Percentiles rank a stretch among this genome's conserved stretches.
phyloP scores from a whole-genome alignment of 352 stramenopile species.

The Phytophthora boehmeriae region DNA sequence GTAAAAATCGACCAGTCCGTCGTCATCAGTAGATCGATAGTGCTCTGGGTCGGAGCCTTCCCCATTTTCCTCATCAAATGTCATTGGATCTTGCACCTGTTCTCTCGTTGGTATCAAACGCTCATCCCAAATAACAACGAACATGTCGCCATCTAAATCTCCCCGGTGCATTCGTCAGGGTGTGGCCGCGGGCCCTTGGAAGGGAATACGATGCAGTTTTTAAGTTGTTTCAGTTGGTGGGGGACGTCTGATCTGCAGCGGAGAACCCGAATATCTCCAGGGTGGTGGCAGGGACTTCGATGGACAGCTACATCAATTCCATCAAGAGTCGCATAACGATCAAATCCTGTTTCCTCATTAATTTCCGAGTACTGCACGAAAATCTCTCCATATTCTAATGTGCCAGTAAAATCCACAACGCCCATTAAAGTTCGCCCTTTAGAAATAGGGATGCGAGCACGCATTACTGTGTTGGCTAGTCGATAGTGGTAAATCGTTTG shows the following conservation, averaged over 20 bases:
- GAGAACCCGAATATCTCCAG: conserved; percentile 75
- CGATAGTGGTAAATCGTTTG: conserved; percentile 72
- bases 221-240: conserved; percentile 44
- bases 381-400: conserved; percentile 70
- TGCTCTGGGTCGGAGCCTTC: conserved; percentile 28
- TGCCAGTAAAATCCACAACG: conserved; percentile 80
- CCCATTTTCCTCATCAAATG: conserved; percentile 36
- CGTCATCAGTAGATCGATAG: conserved; percentile 44
- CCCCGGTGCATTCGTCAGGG: conserved; percentile 83
- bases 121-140: conserved; percentile 85
- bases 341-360: conserved; percentile 28
- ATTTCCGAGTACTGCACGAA: conserved; percentile 78
- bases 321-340: conserved; percentile 36
- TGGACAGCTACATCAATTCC: conserved; percentile 66
- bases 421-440: conserved; percentile 78
- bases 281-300: conserved; percentile 80
- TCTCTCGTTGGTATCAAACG: conserved; percentile 57
- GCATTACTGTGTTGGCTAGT: conserved; percentile 69
- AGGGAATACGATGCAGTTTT: conserved; percentile 82
- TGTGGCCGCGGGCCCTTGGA: conserved; percentile 68
- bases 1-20: conserved; percentile 71
- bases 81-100: conserved; percentile 56
- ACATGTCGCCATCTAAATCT: conserved; percentile 84
- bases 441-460: conserved; percentile 74
- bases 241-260: conserved; percentile 58